Percentiles rank a stretch among this genome's conserved stretches.
phyloP scores from a whole-genome alignment of 495 filamentous ascomycete genomes.

The Aspergillus nidulans region DNA sequence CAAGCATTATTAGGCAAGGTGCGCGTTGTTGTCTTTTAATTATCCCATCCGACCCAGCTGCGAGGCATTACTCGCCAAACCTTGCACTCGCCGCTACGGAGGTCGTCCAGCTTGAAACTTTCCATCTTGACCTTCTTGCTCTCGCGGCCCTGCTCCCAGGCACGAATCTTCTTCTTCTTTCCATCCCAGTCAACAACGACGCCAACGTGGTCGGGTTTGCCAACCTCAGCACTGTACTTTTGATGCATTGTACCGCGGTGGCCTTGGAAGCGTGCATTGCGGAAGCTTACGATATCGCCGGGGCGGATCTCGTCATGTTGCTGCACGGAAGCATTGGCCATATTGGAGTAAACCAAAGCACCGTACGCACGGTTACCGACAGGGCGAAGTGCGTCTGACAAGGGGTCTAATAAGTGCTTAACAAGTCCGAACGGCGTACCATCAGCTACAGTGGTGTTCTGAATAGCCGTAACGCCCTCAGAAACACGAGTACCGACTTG shows the following conservation, averaged over 20 bases:
- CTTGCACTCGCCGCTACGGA: constrained; percentile 92
- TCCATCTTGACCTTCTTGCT: constrained; percentile 92
- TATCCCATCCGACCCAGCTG: constrained; percentile 87
- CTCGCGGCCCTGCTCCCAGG: constrained; percentile 93
- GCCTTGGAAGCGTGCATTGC: constrained; percentile 92
- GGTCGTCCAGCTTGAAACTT: constrained; percentile 87
- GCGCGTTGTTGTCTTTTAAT: constrained; percentile 17
- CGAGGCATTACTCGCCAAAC: constrained; percentile 95
- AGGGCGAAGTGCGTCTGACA: constrained; percentile 70
- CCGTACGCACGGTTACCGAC: constrained; percentile 86
- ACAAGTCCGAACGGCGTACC: constrained; percentile 73
- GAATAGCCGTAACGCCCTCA: constrained; percentile 60
- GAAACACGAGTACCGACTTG: constrained; percentile 72
- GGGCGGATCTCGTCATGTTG: constrained; percentile 92
- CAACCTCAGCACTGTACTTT: constrained; percentile 86
- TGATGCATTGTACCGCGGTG: constrained; percentile 92
- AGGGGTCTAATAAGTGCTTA: constrained; percentile 68
- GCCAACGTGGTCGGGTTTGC: constrained; percentile 88
- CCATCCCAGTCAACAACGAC: constrained; percentile 99
- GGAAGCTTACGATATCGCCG: constrained; percentile 88
- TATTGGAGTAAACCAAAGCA: constrained; percentile 85
- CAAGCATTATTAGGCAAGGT: constrained; percentile 8
- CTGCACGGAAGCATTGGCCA: constrained; percentile 85
- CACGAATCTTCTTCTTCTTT: constrained; percentile 94
- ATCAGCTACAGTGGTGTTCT: constrained; percentile 77